Evolutionary conservation across 1,139 yeast species (phyloP), one percentile per base, ranked within the genome.

Genomic region (Debaryomyces robertsiae): DNA sequence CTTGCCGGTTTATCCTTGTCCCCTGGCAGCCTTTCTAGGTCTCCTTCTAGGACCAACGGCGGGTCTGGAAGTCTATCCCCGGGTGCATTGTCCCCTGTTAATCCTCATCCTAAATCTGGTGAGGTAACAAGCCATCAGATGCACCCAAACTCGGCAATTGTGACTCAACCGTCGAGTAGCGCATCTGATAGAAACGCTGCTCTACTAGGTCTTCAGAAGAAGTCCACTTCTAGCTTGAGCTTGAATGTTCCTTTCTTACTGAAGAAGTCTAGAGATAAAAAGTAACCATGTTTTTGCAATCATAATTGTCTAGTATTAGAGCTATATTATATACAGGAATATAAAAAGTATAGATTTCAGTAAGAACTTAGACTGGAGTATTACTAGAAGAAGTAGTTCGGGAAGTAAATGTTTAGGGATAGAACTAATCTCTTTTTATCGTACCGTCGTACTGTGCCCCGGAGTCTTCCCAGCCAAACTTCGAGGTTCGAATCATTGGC

Each of bases 391-490:
- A 5, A 6, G 22, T 19, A 19, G 22, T 25, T 25, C 14, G 11
- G 17, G 15, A 16, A 18, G 32, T 43, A 22, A n/a, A 82, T 84
- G 91, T 82, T 79, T 53, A 75, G 93, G 60, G 90, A 84, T 57
- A 69, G 93, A 57, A 84, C 93, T 19, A 84, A 84, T 52, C 63
- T 85, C 40, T 84, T 68, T 57, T 66, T 84, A 23, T 83, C 91
- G 18, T 85, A 84, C 54, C 77, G 93, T 46, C 72, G 87, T 40
- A 84, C 93, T 2, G 78, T 80, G 18, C 86, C 90, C 0, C 81
- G 85, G 27, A 36, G 44, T 36, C 11, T 24, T 4, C 33, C 31
- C 9, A 25, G 42, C 38, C 28, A 45, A 42, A 42, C 39, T 43
- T 38, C 39, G 40, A 40, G 52, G 37, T 74, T 76, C 46, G 77